These are phyloP conservation scores for Colletotrichum abscissum DNA, from an alignment of 2,329 filamentous ascomycete genomes.

Conservation along the genomic window DNA sequence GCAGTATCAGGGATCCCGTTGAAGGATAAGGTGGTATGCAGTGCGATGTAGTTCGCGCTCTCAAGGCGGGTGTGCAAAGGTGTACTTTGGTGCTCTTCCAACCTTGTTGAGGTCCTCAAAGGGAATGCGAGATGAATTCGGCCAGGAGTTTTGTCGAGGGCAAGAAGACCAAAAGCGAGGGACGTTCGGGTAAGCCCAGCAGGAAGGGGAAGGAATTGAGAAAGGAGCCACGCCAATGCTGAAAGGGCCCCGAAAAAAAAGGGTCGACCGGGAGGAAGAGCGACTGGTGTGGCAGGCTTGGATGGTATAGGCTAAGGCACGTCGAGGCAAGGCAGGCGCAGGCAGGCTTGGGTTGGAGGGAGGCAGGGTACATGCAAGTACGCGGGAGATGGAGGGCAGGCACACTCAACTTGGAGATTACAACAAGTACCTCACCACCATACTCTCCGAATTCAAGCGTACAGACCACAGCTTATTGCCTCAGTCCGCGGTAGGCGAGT, in stretches of 20 bases:
- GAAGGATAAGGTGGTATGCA: not conserved
- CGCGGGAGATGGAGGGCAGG: not conserved
- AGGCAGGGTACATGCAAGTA: conserved; percentile 26
- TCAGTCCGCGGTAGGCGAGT: not conserved
- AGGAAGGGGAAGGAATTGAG: conserved; percentile 29
- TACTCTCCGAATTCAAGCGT: too few species aligned
- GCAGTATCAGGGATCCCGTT: conserved; percentile 1
- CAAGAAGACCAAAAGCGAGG: conserved; percentile 22
- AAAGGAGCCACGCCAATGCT: conserved; percentile 30
- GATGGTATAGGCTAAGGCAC: conserved; percentile 30
- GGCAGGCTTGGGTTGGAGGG: conserved; percentile 6
- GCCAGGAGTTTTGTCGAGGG: conserved; percentile 24
- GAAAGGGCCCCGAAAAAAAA: conserved; percentile 25
- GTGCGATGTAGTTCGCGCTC: conserved; percentile 1
- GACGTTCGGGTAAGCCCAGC: conserved; percentile 33
- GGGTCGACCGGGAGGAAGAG: conserved; percentile 27
- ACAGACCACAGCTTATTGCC: not conserved
- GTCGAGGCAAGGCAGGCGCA: conserved; percentile 22
- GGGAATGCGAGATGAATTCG: conserved; percentile 14
- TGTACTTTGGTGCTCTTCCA: conserved; percentile 4
- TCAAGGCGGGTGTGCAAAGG: not conserved
- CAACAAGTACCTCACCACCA: not conserved
- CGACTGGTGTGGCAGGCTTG: conserved; percentile 27
- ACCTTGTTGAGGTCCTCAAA: conserved; percentile 10
- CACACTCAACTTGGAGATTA: conserved; percentile 3